Conservation (phyloP, 2,329 filamentous ascomycete genomes). For the Colletotrichum camelliae region DNA sequence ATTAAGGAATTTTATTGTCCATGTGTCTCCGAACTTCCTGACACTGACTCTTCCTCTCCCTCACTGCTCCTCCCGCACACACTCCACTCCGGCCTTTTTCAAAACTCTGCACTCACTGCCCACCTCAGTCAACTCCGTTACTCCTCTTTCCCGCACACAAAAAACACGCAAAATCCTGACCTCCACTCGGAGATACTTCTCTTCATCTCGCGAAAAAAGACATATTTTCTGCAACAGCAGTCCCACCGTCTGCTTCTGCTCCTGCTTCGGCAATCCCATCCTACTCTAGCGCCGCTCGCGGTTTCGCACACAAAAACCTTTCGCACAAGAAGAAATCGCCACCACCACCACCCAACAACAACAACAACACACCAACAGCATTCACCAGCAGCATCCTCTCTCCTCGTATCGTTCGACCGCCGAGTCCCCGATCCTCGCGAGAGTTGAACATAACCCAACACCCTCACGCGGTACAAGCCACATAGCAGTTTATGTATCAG, state of each 20-base stretch:
- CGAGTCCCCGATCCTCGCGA: constrained; percentile 11
- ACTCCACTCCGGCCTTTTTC: constrained; percentile 1
- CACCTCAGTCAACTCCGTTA: not conserved
- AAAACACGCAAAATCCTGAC: not conserved
- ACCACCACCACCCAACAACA: not conserved
- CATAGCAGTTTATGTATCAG: constrained; percentile 93
- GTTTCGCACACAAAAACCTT: not conserved
- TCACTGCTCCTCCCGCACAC: not conserved
- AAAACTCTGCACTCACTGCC: constrained; percentile 1
- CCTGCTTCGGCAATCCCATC: not conserved
- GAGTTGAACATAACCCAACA: constrained; percentile 18
- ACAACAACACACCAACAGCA: not conserved
- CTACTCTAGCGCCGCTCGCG: not conserved
- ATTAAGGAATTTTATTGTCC: constrained; percentile 8
- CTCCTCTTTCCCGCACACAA: constrained; percentile 1
- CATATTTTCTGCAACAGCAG: not conserved
- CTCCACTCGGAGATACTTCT: not conserved
- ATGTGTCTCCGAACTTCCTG: not conserved
- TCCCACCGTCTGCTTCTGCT: not conserved
- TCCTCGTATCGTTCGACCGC: constrained; percentile 13
- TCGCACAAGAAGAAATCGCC: not conserved
- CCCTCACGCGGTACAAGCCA: constrained; percentile 19
- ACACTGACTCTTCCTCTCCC: not conserved
- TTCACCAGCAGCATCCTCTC: not conserved
- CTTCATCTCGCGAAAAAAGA: not conserved